Conservation (phyloP, 2,329 filamentous ascomycete genomes). For the Pseudophaeomoniella oleicola region DNA sequence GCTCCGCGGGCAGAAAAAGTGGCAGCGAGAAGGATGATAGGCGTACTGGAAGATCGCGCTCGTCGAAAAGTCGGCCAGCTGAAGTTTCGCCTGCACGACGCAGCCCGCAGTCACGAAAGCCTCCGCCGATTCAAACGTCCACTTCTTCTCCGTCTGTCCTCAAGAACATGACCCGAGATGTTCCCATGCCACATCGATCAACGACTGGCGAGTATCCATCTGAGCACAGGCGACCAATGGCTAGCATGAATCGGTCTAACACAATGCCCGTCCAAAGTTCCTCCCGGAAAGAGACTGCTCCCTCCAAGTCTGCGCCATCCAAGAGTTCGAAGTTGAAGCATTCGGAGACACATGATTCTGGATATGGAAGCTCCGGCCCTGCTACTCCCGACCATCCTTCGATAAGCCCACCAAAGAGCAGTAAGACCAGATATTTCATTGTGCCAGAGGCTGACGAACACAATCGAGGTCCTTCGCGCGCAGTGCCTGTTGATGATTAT, state of each 20-base stretch:
- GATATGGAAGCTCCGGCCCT: constrained; percentile 26
- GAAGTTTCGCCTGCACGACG: constrained; percentile 12
- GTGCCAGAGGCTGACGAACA: not conserved
- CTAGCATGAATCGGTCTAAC: constrained; percentile 15
- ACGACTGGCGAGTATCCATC: constrained; percentile 16
- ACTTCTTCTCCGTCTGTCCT: constrained; percentile 18
- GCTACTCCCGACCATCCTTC: constrained; percentile 25
- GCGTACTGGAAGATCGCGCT: constrained; percentile 7
- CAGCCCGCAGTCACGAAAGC: constrained; percentile 10
- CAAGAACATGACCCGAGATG: constrained; percentile 17
- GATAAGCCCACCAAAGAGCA: constrained; percentile 17
- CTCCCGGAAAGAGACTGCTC: constrained; percentile 12
- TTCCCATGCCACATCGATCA: constrained; percentile 17
- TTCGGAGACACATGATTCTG: constrained; percentile 25
- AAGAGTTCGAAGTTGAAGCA: constrained; percentile 22
- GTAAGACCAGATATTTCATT: constrained; percentile 15
- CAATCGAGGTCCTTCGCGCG: not conserved
- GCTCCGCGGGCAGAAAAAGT: constrained; percentile 4
- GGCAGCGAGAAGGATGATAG: constrained; percentile 10
- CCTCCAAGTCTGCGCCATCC: too few species aligned
- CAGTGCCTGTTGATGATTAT: not conserved
- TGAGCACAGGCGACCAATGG: constrained; percentile 4
- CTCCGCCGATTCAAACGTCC: constrained; percentile 17
- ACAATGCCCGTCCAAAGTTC: constrained; percentile 17
- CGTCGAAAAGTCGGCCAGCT: constrained; percentile 19